phyloP scores from a whole-genome alignment of 306 rosid species.

The Begonia peltatifolia region DNA sequence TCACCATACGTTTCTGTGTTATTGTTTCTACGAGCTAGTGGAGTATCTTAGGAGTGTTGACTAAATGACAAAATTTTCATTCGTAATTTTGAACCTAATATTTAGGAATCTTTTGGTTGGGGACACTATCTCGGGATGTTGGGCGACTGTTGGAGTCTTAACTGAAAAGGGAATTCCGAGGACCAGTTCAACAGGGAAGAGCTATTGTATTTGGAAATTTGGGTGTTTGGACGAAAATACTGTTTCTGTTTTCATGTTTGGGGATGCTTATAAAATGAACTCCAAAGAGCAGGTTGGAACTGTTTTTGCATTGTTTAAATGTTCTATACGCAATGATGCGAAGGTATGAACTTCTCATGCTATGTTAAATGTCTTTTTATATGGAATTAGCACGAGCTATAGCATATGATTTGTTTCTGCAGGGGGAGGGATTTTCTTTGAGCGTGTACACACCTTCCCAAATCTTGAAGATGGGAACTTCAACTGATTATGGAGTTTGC shows the following conservation, averaged over 20 bases:
- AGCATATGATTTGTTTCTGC: constrained; percentile 12
- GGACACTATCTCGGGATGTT: constrained; percentile 59
- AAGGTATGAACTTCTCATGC: constrained; percentile 23
- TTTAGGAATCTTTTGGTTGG: constrained; percentile 61
- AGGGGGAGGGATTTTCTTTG: constrained; percentile 82
- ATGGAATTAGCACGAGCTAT: background rate
- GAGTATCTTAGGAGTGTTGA: background rate
- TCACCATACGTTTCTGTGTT: background rate
- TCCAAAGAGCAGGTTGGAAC: constrained; percentile 44
- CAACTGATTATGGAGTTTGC: constrained; percentile 84
- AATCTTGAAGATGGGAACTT: constrained; percentile 67
- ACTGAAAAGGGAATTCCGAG: constrained; percentile 56
- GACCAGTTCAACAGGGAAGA: constrained; percentile 60
- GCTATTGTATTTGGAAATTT: constrained; percentile 58
- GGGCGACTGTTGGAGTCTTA: constrained; percentile 85
- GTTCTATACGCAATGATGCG: constrained; percentile 60
- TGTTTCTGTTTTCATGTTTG: constrained; percentile 69
- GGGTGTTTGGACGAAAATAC: constrained; percentile 61
- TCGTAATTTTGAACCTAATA: constrained; percentile 1
- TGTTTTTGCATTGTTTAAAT: constrained; percentile 60
- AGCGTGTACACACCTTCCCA: constrained; percentile 53
- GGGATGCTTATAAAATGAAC: constrained; percentile 68
- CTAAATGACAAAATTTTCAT: background rate
- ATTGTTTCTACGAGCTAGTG: background rate
- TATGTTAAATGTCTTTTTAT: background rate